Percentiles rank a stretch among this genome's conserved stretches.
Evolutionary conservation across 1,139 yeast genomes (phyloP).

Genomic region (Zygotorulaspora mrakii): DNA sequence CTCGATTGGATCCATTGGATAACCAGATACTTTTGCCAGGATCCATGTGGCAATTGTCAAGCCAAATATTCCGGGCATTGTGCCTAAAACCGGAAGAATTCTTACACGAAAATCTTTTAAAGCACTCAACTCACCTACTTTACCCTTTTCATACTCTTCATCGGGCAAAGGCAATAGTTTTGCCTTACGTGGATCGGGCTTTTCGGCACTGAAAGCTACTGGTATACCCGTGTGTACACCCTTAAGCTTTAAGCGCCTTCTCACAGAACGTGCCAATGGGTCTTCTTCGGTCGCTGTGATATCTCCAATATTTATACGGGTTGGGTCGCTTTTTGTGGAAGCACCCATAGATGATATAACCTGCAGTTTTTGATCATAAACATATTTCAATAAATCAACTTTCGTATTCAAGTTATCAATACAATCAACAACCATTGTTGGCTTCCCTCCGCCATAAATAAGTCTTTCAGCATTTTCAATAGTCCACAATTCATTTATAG

Average conservation of each 20-base stretch:
- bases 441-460: constrained; percentile 51
- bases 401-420: constrained; percentile 95
- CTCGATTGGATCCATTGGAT: constrained; percentile 82
- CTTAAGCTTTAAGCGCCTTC: constrained; percentile 73
- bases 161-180: constrained; percentile 77
- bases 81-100: constrained; percentile 89
- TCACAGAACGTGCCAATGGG: constrained; percentile 82
- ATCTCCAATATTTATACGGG: constrained; percentile 77
- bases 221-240: constrained; percentile 79
- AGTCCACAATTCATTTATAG: constrained; percentile 74
- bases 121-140: constrained; percentile 83
- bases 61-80: constrained; percentile 96
- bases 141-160: constrained; percentile 72
- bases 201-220: constrained; percentile 88
- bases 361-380: constrained; percentile 54
- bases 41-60: constrained; percentile 82
- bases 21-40: constrained; percentile 75
- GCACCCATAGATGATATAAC: constrained; percentile 95
- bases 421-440: constrained; percentile 83
- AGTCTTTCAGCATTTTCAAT: constrained; percentile 58
- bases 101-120: constrained; percentile 86
- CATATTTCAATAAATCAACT: constrained; percentile 77
- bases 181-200: constrained; percentile 94
- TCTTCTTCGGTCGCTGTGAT: constrained; percentile 83
- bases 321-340: constrained; percentile 83